These are phyloP conservation scores for Dictyostelium capitatum DNA, from an alignment of 78 protist species.

Conservation along the genomic window DNA sequence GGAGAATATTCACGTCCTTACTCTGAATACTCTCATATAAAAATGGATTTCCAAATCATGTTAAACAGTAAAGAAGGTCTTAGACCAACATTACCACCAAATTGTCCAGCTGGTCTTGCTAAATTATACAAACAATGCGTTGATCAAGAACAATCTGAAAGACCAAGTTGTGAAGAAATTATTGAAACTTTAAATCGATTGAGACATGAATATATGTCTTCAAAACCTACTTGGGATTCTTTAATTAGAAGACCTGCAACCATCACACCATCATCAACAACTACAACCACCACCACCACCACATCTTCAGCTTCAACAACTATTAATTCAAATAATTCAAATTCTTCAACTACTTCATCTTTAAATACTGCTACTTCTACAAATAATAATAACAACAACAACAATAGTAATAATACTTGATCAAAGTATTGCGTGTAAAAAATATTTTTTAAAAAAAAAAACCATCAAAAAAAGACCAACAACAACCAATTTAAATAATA, in stretches of 20 bases:
- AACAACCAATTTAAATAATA: too few species aligned
- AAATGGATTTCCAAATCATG: slow-evolving; percentile 86
- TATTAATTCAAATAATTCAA: background rate
- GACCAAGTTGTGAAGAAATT: slow-evolving; percentile 75
- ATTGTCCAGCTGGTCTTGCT: slow-evolving; percentile 60
- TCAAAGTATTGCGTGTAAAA: too few species aligned
- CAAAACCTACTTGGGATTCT: slow-evolving; percentile 34
- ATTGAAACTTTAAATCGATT: slow-evolving; percentile 48
- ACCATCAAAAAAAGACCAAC: too few species aligned
- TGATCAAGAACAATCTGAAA: slow-evolving; percentile 26
- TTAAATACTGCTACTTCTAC: too few species aligned
- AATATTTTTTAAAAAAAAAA: too few species aligned
- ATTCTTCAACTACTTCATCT: too few species aligned
- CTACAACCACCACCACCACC: background rate
- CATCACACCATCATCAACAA: background rate
- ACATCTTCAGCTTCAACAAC: background rate
- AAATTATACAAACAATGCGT: slow-evolving; percentile 69
- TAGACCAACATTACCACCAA: slow-evolving; percentile 75
- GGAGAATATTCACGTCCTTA: slow-evolving; percentile 78
- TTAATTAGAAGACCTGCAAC: slow-evolving; percentile 13
- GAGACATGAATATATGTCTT: slow-evolving; percentile 42
- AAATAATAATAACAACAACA: too few species aligned
- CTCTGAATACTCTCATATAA: slow-evolving; percentile 75
- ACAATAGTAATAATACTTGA: too few species aligned
- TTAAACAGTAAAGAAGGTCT: slow-evolving; percentile 71